phyloP scores from a whole-genome alignment of 345 rosid genomes.

The Hevea brasiliensis region DNA sequence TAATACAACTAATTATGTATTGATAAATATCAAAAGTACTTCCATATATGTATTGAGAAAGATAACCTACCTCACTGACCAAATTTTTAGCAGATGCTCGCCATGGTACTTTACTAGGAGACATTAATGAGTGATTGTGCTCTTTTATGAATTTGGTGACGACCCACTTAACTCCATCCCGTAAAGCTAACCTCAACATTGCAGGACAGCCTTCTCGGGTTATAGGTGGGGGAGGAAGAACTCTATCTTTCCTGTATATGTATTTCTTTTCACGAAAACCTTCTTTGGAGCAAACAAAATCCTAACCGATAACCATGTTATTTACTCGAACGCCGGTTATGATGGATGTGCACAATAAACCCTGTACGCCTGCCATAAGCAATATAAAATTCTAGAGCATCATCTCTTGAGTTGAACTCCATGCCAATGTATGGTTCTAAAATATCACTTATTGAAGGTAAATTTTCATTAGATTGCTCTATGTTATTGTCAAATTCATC shows the following conservation, averaged over 20 bases:
- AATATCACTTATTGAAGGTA: constrained; percentile 14
- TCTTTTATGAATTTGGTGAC: constrained; percentile 46
- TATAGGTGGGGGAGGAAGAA: constrained; percentile 55
- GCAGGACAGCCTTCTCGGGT: constrained; percentile 53
- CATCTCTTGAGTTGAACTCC: constrained; percentile 51
- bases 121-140: constrained; percentile 43
- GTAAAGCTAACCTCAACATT: constrained; percentile 47
- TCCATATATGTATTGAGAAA: background rate
- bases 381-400: constrained; percentile 48
- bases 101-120: constrained; percentile 50
- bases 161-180: constrained; percentile 45
- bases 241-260: constrained; percentile 49
- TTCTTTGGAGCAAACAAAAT: constrained; percentile 59
- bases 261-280: constrained; percentile 58
- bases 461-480: constrained; percentile 34
- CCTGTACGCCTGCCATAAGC: constrained; percentile 47
- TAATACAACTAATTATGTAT: too few species aligned
- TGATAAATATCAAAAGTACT: background rate
- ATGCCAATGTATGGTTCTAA: constrained; percentile 39
- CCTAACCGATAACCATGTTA: constrained; percentile 51
- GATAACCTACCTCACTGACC: constrained; percentile 38
- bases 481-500: constrained; percentile 41
- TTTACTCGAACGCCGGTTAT: constrained; percentile 51
- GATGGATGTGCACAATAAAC: constrained; percentile 52
- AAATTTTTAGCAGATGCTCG: constrained; percentile 40